These are phyloP conservation scores for Betula pendula DNA, from an alignment of 306 rosid genomes.

Conservation along the genomic window DNA sequence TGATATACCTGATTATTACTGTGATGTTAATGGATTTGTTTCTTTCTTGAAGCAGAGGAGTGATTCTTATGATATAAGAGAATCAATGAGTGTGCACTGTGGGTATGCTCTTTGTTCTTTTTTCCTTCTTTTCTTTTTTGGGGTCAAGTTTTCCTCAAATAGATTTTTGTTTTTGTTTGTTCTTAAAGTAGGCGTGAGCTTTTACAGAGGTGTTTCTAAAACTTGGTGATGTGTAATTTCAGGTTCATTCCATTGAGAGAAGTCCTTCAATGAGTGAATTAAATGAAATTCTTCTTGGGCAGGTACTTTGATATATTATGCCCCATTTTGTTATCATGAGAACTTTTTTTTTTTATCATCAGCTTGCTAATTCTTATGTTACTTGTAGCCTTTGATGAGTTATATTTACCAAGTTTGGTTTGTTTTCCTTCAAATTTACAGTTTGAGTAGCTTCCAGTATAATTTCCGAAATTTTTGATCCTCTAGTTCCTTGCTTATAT, in stretches of 20 bases:
- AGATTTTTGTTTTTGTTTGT: conserved; percentile 8
- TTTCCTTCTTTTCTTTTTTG: background rate
- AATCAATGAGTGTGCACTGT: conserved; percentile 80
- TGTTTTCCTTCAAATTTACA: background rate
- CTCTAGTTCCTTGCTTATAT: conserved; percentile 3
- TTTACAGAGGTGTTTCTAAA: conserved; percentile 24
- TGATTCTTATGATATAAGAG: conserved; percentile 66
- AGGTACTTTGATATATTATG: conserved; percentile 56
- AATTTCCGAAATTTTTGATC: background rate
- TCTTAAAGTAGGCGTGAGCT: conserved; percentile 21
- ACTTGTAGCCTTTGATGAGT: background rate
- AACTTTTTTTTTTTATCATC: background rate
- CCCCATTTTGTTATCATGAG: background rate
- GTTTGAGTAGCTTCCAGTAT: background rate
- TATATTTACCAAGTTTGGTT: conserved; percentile 5
- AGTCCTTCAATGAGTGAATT: conserved; percentile 98
- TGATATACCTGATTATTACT: background rate
- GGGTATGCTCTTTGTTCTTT: conserved; percentile 59
- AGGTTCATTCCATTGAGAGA: conserved; percentile 95
- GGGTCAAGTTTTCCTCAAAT: background rate
- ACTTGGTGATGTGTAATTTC: conserved; percentile 36
- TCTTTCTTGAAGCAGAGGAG: conserved; percentile 59
- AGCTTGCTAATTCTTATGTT: background rate
- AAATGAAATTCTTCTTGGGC: conserved; percentile 92
- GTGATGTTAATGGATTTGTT: conserved; percentile 6